A percentile compares a stretch with the other conserved stretches of the same genome.
Conservation (phyloP, 306 rosid species). For the Corylus heterophylla region DNA sequence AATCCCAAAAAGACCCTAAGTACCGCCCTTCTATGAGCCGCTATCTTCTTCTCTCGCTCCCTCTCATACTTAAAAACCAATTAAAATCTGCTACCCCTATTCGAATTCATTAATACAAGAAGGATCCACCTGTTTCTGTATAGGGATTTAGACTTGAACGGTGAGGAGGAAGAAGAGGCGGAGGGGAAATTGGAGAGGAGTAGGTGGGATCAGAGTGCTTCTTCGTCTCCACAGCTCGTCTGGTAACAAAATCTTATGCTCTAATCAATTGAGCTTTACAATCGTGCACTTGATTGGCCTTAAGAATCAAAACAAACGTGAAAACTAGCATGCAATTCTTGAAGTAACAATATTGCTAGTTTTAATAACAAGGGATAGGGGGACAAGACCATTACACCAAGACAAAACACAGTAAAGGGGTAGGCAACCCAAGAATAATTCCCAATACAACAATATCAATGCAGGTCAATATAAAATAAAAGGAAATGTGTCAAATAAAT, state of each 20-base stretch:
- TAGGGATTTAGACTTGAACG: conserved; percentile 34
- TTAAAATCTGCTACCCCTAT: neutral
- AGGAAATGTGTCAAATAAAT: too few species aligned
- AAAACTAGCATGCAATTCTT: too few species aligned
- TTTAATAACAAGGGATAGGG: too few species aligned
- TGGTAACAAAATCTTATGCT: conserved; percentile 30
- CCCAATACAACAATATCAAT: too few species aligned
- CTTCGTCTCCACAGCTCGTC: conserved; percentile 68
- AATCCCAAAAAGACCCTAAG: neutral
- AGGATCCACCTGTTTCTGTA: conserved; percentile 50
- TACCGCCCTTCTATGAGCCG: conserved; percentile 53
- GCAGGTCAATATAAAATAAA: too few species aligned
- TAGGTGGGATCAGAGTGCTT: conserved; percentile 59
- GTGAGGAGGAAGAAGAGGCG: conserved; percentile 1
- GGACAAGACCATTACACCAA: too few species aligned
- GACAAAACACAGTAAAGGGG: too few species aligned
- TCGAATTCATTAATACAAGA: neutral
- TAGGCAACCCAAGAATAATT: too few species aligned
- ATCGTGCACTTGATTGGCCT: too few species aligned
- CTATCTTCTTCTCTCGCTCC: conserved; percentile 54
- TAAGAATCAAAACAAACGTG: too few species aligned
- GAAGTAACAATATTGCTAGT: too few species aligned
- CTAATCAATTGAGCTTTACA: too few species aligned
- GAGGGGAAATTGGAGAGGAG: conserved; percentile 57
- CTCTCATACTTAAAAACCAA: conserved; percentile 54